These are phyloP conservation scores for Daldinia eschscholtzii DNA, from an alignment of 2,329 filamentous ascomycete species.

Conservation along the genomic window DNA sequence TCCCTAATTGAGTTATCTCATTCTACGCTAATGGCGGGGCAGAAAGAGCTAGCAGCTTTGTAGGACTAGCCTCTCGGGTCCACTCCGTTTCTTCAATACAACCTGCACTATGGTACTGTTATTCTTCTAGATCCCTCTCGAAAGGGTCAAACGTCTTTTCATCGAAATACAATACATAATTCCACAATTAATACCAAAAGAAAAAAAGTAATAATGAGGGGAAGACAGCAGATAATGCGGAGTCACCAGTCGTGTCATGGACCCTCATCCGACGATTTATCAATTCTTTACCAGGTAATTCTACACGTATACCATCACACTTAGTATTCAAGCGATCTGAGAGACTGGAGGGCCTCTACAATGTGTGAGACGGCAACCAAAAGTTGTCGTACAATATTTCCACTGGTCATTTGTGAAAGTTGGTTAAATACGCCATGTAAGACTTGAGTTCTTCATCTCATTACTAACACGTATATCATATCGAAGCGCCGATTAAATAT, in stretches of 20 bases:
- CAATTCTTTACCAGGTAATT: constrained; percentile 4
- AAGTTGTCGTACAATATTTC: not conserved
- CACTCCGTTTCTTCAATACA: constrained; percentile 13
- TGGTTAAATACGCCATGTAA: constrained; percentile 21
- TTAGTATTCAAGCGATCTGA: constrained; percentile 1
- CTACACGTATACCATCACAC: not conserved
- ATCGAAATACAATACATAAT: not conserved
- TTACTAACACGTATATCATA: constrained; percentile 15
- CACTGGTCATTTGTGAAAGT: constrained; percentile 18
- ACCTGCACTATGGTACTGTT: constrained; percentile 12
- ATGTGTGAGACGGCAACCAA: not conserved
- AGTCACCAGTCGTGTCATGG: constrained; percentile 13
- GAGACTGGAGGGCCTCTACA: not conserved
- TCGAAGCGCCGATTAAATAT: constrained; percentile 19
- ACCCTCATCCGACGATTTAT: not conserved
- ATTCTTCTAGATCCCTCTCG: constrained; percentile 36
- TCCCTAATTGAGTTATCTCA: constrained; percentile 36
- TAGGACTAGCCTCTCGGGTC: constrained; percentile 12
- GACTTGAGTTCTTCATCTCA: constrained; percentile 30
- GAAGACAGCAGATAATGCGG: not conserved
- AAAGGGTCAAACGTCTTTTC: constrained; percentile 19
- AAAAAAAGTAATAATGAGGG: not conserved
- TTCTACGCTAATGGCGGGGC: constrained; percentile 36
- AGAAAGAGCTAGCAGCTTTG: constrained; percentile 16
- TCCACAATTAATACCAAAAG: constrained; percentile 7